Evolutionary conservation across 345 rosid genomes (phyloP).

Genomic region (Cardamine occulta): DNA sequence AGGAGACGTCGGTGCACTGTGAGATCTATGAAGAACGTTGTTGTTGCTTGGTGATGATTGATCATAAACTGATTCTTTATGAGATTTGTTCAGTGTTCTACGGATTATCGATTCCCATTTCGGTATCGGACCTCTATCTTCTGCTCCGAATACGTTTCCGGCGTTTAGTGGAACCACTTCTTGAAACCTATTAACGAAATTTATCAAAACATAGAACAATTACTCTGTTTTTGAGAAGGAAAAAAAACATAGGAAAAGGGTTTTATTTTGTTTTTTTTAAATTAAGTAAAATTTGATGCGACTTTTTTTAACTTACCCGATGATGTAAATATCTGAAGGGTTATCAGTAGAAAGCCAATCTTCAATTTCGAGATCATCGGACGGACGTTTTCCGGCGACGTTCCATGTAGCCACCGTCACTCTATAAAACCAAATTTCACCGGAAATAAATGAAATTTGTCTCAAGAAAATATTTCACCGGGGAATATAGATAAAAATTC

Average conservation of each 20-base stretch:
- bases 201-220: conserved; percentile 15
- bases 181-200: conserved; percentile 63
- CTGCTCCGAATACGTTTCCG: conserved; percentile 94
- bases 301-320: conserved; percentile 61
- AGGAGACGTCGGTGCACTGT: conserved; percentile 94
- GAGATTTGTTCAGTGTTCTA: conserved; percentile 80
- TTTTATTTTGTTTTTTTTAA: not conserved
- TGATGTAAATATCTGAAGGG: conserved; percentile 82
- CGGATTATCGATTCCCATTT: conserved; percentile 94
- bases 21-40: conserved; percentile 40
- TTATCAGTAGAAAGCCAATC: conserved; percentile 88
- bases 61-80: conserved; percentile 57
- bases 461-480: not conserved
- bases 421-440: conserved; percentile 47
- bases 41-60: conserved; percentile 52
- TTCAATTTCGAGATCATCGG: conserved; percentile 74
- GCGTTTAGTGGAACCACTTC: conserved; percentile 98
- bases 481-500: not conserved
- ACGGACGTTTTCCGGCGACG: conserved; percentile 88
- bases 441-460: conserved; percentile 6
- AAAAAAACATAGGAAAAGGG: not conserved
- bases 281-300: not conserved
- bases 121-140: conserved; percentile 79
- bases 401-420: conserved; percentile 92
- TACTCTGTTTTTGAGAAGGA: conserved; percentile 5